phyloP scores from a whole-genome alignment of 148 eudicot species.

The Euryodendron excelsum region DNA sequence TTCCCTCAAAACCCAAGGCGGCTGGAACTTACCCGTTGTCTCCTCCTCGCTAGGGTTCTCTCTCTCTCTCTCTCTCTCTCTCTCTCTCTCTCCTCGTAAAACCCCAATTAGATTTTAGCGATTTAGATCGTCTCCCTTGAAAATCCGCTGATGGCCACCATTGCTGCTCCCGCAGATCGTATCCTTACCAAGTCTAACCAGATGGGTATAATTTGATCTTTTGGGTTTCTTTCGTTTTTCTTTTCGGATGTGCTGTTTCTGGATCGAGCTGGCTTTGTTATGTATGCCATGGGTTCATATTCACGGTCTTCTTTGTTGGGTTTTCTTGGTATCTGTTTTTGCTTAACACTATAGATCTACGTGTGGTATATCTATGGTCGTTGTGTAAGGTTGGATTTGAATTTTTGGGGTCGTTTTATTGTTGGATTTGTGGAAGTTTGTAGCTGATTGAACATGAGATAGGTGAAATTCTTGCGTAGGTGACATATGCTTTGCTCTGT shows the following conservation, averaged over 20 bases:
- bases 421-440: neutral
- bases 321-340: neutral
- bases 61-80: too few relatives aligned
- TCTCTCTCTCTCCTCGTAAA: slow-evolving; percentile 11
- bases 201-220: neutral
- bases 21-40: slow-evolving; percentile 22
- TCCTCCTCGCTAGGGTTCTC: slow-evolving; percentile 16
- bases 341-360: neutral
- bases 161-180: slow-evolving; percentile 61
- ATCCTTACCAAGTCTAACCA: slow-evolving; percentile 28
- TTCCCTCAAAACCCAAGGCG: slow-evolving; percentile 41
- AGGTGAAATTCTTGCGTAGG: neutral
- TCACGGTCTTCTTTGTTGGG: too few relatives aligned
- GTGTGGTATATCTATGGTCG: neutral
- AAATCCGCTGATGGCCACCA: slow-evolving; percentile 62
- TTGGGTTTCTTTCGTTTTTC: neutral
- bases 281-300: too few relatives aligned
- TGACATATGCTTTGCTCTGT: neutral
- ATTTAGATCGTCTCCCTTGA: slow-evolving; percentile 13
- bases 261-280: neutral
- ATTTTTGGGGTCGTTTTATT: neutral
- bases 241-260: slow-evolving; percentile 13
- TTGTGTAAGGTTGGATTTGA: neutral
- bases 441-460: neutral
- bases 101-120: neutral